Conservation (phyloP, 371 early-diverging fungal genomes). For the Mortierella sp. region DNA sequence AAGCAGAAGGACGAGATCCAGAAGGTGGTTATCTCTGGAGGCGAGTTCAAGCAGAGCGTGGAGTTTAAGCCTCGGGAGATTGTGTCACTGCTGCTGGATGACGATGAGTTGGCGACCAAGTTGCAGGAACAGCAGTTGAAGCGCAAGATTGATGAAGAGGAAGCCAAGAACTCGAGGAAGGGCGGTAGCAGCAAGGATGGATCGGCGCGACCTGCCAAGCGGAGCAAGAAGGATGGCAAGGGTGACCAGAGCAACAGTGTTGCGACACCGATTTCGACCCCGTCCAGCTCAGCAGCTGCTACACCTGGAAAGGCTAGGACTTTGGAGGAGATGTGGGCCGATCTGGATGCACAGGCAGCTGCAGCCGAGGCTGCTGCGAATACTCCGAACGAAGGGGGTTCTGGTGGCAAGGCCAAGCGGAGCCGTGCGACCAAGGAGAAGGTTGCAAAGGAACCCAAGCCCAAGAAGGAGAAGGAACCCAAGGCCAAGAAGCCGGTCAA, state of each 20-base stretch:
- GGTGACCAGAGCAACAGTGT: slow-evolving; percentile 37
- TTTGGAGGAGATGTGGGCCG: slow-evolving; percentile 55
- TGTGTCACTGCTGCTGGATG: slow-evolving; percentile 87
- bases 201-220: slow-evolving; percentile 53
- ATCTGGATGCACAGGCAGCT: slow-evolving; percentile 25
- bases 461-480: slow-evolving; percentile 48
- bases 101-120: slow-evolving; percentile 75
- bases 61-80: slow-evolving; percentile 92
- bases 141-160: slow-evolving; percentile 72
- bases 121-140: slow-evolving; percentile 69
- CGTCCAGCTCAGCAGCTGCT: slow-evolving; percentile 55
- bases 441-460: slow-evolving; percentile 48
- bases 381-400: slow-evolving; percentile 60
- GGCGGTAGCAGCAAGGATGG: slow-evolving; percentile 14
- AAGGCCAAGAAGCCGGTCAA: slow-evolving; percentile 41
- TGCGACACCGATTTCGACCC: slow-evolving; percentile 54
- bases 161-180: slow-evolving; percentile 54
- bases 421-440: slow-evolving; percentile 33
- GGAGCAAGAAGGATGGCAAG: slow-evolving; percentile 56
- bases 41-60: slow-evolving; percentile 81
- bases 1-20: slow-evolving; percentile 98
- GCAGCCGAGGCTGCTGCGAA: background rate
- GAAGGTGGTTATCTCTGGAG: slow-evolving; percentile 96
- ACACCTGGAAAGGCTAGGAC: slow-evolving; percentile 30
- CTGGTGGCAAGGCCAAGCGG: slow-evolving; percentile 26